These are phyloP conservation scores for Hymenoscyphus repandus DNA, from an alignment of 2,329 filamentous ascomycete genomes.

Conservation along the genomic window DNA sequence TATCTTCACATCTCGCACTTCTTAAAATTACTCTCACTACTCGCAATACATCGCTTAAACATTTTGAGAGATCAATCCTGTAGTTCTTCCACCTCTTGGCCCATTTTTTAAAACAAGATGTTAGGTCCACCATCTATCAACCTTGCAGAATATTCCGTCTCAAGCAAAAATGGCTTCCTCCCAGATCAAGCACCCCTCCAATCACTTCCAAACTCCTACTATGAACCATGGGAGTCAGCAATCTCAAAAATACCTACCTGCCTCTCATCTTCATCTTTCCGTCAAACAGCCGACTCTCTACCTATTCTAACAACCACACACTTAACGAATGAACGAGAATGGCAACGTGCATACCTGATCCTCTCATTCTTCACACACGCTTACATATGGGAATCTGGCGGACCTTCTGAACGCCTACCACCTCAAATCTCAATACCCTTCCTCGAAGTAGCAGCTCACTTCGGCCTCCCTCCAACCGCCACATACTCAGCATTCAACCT, in stretches of 20 bases:
- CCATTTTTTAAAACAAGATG: constrained; percentile 14
- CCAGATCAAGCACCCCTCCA: constrained; percentile 64
- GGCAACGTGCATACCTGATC: constrained; percentile 75
- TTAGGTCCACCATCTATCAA: constrained; percentile 23
- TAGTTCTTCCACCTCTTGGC: not conserved
- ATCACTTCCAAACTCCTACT: constrained; percentile 64
- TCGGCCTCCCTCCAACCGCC: constrained; percentile 82
- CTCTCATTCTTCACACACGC: constrained; percentile 76
- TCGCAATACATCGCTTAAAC: too few species aligned
- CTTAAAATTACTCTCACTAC: too few species aligned
- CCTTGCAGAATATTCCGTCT: constrained; percentile 24
- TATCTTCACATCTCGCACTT: not conserved
- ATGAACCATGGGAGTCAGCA: constrained; percentile 72
- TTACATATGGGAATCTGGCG: constrained; percentile 84
- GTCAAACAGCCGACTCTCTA: constrained; percentile 57
- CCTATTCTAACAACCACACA: constrained; percentile 63
- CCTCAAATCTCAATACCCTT: constrained; percentile 74
- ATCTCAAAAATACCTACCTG: constrained; percentile 62
- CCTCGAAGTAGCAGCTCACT: constrained; percentile 61
- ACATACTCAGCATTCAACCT: constrained; percentile 83
- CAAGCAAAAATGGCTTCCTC: constrained; percentile 61
- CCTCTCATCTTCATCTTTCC: constrained; percentile 59
- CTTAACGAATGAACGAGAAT: constrained; percentile 63
- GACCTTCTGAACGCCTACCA: constrained; percentile 67
- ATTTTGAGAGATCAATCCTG: not conserved